Evolutionary conservation across 208 protist species (phyloP), one percentile per base, ranked within the genome.

Genomic region (Acanthamoeba castellanii): DNA sequence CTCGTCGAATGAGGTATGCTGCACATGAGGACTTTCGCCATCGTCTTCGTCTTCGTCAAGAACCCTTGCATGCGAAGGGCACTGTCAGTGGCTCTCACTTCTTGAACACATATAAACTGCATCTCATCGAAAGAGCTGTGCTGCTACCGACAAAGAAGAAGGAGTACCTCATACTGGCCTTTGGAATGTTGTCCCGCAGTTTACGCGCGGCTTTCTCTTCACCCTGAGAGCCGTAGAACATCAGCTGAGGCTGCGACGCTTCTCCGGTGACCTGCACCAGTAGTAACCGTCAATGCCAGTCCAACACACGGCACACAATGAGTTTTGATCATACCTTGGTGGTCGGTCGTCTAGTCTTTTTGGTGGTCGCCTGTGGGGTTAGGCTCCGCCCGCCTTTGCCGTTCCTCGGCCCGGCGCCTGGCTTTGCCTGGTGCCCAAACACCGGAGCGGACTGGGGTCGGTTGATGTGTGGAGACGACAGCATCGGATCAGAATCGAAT

Each of bases 121-220:
- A 13, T 5, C 52, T 57, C 52, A 20, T 11, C 52, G 16, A 57
- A 13, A 20, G 16, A 57, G 16, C 0, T n/a, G n/a, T n/a, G n/a
- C n/a, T 55, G 50, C 30, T 14, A 50, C 37, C 7, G 16, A 37
- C 18, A 13, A 50, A 85, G 55, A 1, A 22, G 76, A 59, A n/a
- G 11, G 70, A n/a, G 32, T 59, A 57, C 76, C 76, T 85, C 45
- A 85, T 59, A 45, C 76, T 85, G 20, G 76, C 76, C 76, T 85
- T 85, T 8, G 76, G 76, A 42, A 85, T 85, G 74, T n/a, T 47
- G 74, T 82, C 74, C 37, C 74, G n/a, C 42, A 82, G 42, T 27
- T 37, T 82, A n/a, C 30, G n/a, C 30, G 70, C 70, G 70, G 34
- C 13, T 66, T 66, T 20, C 22, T 27, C 64, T 22, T 72, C 64